Percentiles rank a stretch among this genome's conserved stretches.
These are phyloP conservation scores for Sporothrix humicola DNA, from an alignment of 2,329 filamentous ascomycete species.

Conservation along the genomic window DNA sequence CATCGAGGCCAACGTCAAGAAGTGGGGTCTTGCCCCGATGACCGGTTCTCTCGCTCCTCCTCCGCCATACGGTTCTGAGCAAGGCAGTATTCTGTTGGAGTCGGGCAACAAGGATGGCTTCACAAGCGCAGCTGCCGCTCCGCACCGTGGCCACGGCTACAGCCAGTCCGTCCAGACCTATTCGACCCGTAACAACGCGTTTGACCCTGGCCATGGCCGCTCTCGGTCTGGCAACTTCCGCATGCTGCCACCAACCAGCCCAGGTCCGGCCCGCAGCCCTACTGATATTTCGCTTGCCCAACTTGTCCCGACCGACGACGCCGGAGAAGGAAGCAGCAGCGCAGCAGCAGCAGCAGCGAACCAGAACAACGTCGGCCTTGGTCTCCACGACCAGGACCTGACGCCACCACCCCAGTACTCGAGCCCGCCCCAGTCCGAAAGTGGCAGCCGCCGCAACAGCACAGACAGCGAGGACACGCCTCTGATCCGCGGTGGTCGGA, in stretches of 20 bases:
- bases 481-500: constrained; percentile 58
- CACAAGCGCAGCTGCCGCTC: constrained; percentile 44
- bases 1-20: constrained; percentile 99
- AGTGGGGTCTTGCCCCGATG: constrained; percentile 96
- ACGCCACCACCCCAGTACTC: constrained; percentile 76
- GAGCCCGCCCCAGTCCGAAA: constrained; percentile 67
- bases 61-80: constrained; percentile 94
- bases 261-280: constrained; percentile 85
- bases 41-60: constrained; percentile 93
- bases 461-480: constrained; percentile 62
- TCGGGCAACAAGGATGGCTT: constrained; percentile 72
- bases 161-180: constrained; percentile 54
- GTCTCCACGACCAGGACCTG: constrained; percentile 61
- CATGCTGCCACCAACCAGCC: constrained; percentile 77
- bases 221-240: constrained; percentile 80
- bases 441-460: constrained; percentile 61
- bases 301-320: constrained; percentile 72
- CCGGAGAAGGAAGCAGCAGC: constrained; percentile 68
- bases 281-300: constrained; percentile 96
- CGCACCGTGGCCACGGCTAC: constrained; percentile 51
- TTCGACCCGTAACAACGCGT: constrained; percentile 47
- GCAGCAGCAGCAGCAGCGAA: constrained; percentile 43
- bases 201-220: constrained; percentile 70
- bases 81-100: constrained; percentile 93
- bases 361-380: constrained; percentile 48